Evolutionary conservation across 345 rosid species (phyloP), one percentile per base, ranked within the genome.

Genomic region (Melaleuca alternifolia): DNA sequence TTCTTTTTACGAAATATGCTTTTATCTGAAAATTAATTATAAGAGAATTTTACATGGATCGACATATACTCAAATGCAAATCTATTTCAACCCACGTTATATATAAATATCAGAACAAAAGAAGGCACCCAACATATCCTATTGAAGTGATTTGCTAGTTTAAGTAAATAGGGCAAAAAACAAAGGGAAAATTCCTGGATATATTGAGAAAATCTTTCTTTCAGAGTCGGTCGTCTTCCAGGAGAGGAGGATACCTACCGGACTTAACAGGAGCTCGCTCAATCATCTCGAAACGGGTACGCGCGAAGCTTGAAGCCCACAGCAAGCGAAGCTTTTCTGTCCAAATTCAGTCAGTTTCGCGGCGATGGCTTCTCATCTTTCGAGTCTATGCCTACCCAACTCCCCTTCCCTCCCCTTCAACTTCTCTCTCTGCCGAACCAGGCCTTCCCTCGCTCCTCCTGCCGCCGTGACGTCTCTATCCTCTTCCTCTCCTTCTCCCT

Each of bases 381-480:
- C 89, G 1, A 86, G 87, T 51, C 88, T 91, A 9, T 88, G 86
- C 88, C 82, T 91, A 3, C 90, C 85, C 7, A 56, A n/a, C 51
- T 87, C 89, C 28, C 85, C 89, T 14, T 84, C 86, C 41, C 50
- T 86, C 85, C 54, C 84, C 50, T 79, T 79, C 76, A 87, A 87
- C 88, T 87, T 71, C 30, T 57, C 81, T 76, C 86, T 84, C 53
- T 84, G 87, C 91, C 89, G 86, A 51, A 65, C 84, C 87, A 85
- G 83, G 84, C 83, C 89, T 82, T 57, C 88, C 51, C 12, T 59
- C 92, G 83, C 91, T 57, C 82, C 91, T 46, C 92, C 91, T 51
- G 84, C 94, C 30, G 88, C 92, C 76, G 33, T 92, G 20, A 89
- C 95, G 84, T 89, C 95, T 50, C 85, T 76, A 62, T 89, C 96